These are phyloP conservation scores for Primulina tabacum DNA, from an alignment of 257 asterid genomes.

Conservation along the genomic window DNA sequence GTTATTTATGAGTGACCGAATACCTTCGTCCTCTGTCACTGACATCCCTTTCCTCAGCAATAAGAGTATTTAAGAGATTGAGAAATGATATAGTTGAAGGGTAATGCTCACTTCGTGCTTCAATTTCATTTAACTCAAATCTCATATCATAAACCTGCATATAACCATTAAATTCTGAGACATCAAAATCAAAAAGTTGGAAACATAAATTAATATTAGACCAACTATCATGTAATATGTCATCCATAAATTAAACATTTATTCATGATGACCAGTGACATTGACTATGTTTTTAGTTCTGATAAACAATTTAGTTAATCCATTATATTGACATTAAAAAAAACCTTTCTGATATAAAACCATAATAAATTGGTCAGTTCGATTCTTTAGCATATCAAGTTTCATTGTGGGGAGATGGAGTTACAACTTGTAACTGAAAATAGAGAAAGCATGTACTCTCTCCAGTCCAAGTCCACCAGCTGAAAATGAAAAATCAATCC, in stretches of 20 bases:
- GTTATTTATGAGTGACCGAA: slow-evolving; percentile 16
- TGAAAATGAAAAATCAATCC: slow-evolving; percentile 6
- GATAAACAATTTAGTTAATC: too few species aligned
- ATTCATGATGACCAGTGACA: too few species aligned
- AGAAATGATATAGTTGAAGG: slow-evolving; percentile 93
- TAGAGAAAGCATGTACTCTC: slow-evolving; percentile 8
- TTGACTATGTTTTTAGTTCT: too few species aligned
- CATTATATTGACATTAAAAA: too few species aligned
- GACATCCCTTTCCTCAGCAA: slow-evolving; percentile 82
- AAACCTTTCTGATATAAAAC: too few species aligned
- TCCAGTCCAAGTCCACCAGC: neutral
- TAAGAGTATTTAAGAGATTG: slow-evolving; percentile 71
- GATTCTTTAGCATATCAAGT: too few species aligned
- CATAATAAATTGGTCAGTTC: too few species aligned
- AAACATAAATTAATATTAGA: too few species aligned
- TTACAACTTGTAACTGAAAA: neutral
- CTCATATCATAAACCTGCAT: slow-evolving; percentile 94
- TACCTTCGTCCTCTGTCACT: slow-evolving; percentile 92
- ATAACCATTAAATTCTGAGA: slow-evolving; percentile 14
- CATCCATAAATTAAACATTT: too few species aligned
- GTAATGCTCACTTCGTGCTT: slow-evolving; percentile 95
- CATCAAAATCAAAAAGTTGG: slow-evolving; percentile 1
- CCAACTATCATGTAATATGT: too few species aligned
- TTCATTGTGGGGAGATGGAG: too few species aligned
- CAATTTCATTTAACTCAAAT: slow-evolving; percentile 93